Evolutionary conservation across 2,329 filamentous ascomycete species (phyloP).

Genomic region (Calcarisporium arbuscula): DNA sequence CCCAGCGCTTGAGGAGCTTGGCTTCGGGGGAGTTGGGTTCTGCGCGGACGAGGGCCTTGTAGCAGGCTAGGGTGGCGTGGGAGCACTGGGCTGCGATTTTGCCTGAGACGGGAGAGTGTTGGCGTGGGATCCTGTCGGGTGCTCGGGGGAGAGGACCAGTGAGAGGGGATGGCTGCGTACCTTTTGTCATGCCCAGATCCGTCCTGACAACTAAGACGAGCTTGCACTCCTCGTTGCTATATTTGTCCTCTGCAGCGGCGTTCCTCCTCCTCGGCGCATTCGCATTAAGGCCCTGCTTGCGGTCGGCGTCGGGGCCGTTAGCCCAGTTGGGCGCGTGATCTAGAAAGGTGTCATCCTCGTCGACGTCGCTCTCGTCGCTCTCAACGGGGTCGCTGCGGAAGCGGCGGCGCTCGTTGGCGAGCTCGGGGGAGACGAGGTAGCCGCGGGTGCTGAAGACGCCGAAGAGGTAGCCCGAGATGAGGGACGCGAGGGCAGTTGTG

Average conservation of each 20-base stretch:
- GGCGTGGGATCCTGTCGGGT: not conserved
- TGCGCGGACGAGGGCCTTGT: conserved; percentile 70
- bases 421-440: conserved; percentile 50
- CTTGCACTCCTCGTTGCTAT: conserved; percentile 76
- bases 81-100: conserved; percentile 96
- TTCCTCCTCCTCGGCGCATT: conserved; percentile 15
- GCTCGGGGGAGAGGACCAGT: not conserved
- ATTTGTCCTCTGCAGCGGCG: conserved; percentile 30
- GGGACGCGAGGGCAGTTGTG: conserved; percentile 66
- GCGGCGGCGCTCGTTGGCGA: conserved; percentile 51
- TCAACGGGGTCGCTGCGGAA: conserved; percentile 56
- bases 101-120: conserved; percentile 44
- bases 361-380: conserved; percentile 63
- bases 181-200: conserved; percentile 96
- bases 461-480: conserved; percentile 73
- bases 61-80: conserved; percentile 96
- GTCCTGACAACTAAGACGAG: conserved; percentile 87
- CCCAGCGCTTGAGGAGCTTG: conserved; percentile 74
- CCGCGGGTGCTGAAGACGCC: conserved; percentile 65
- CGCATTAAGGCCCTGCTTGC: conserved; percentile 46
- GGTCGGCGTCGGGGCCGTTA: conserved; percentile 55
- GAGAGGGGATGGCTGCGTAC: conserved; percentile 38
- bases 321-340: conserved; percentile 64
- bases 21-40: conserved; percentile 48
- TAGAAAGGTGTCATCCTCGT: conserved; percentile 51